Percentiles rank a stretch among this genome's conserved stretches.
Conservation (phyloP, 805 yeast species). For the Maudiozyma bulderi region DNA sequence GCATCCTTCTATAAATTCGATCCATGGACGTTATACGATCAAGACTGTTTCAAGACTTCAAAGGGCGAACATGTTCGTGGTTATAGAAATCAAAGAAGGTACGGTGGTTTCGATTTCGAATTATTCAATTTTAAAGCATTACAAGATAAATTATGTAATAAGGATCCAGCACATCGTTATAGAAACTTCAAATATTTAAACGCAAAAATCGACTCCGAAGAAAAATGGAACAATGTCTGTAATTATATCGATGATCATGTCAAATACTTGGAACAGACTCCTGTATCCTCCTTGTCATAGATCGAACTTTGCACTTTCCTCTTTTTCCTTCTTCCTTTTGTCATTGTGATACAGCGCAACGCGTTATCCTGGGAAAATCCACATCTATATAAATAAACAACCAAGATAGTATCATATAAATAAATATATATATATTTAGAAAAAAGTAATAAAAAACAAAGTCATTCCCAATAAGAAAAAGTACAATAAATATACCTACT, state of each 20-base stretch:
- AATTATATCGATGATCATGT: conserved; percentile 17
- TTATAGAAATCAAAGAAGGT: conserved; percentile 10
- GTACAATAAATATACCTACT: not conserved
- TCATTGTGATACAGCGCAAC: no score
- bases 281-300: not conserved
- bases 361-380: no score
- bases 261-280: conserved; percentile 7
- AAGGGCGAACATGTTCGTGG: conserved; percentile 19
- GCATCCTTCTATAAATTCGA: conserved; percentile 34
- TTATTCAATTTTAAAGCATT: conserved; percentile 18
- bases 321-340: no score
- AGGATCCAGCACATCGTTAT: conserved; percentile 1
- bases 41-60: conserved; percentile 11
- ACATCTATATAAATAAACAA: no score
- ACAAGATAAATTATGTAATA: conserved; percentile 13
- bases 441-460: no score
- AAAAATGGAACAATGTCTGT: conserved; percentile 14
- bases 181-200: conserved; percentile 14
- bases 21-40: conserved; percentile 23
- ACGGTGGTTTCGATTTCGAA: conserved; percentile 20
- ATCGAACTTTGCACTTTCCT: no score
- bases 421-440: no score
- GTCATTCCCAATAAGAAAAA: not conserved
- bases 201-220: conserved; percentile 5
- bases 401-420: no score